Evolutionary conservation across 148 eudicot species (phyloP).

Genomic region (Nyssa sinensis): DNA sequence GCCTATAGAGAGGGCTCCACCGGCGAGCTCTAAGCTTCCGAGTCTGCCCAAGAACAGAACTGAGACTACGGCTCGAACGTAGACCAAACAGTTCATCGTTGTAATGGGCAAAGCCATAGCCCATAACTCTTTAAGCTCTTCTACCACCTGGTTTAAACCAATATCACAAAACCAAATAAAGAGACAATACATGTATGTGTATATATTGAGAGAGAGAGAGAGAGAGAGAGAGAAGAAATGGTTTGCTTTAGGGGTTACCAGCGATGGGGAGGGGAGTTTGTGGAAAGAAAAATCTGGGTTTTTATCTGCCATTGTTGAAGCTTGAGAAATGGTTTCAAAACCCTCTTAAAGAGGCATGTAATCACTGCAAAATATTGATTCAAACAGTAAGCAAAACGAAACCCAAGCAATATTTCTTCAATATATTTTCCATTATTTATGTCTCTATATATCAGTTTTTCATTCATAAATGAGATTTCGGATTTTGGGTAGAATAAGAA

Average conservation of each 20-base stretch:
- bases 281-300: slow-evolving; percentile 53
- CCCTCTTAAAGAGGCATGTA: neutral
- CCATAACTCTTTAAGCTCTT: slow-evolving; percentile 83
- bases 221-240: neutral
- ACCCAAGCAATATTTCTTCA: no score
- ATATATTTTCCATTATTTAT: no score
- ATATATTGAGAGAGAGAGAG: neutral
- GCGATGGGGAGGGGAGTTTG: slow-evolving; percentile 65
- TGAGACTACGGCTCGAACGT: slow-evolving; percentile 66
- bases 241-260: slow-evolving; percentile 31
- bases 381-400: neutral
- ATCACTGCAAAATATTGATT: neutral
- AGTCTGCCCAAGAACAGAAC: slow-evolving; percentile 82
- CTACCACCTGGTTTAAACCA: no score
- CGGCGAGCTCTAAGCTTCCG: slow-evolving; percentile 83
- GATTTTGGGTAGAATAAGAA: neutral
- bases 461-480: neutral
- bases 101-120: slow-evolving; percentile 83
- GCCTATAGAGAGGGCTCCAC: slow-evolving; percentile 89
- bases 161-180: no score
- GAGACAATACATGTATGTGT: no score
- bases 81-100: slow-evolving; percentile 78
- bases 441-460: neutral
- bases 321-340: neutral
- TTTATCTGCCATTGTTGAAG: slow-evolving; percentile 45